Base-by-base conservation (phyloP, 345 rosid species). In the Citrus medica region DNA sequence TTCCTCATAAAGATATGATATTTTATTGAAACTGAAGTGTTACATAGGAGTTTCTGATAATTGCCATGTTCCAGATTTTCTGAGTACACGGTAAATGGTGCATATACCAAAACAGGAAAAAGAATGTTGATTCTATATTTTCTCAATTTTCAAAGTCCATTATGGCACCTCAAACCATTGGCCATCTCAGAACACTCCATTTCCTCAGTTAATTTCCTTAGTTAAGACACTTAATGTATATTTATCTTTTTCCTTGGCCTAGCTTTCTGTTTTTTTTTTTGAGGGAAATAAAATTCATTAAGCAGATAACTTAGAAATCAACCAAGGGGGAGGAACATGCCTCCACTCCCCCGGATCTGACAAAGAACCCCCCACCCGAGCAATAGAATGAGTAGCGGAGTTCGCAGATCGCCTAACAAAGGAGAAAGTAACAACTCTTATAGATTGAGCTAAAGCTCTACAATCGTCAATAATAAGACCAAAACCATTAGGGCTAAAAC, bases 21-120 rank as follows among this genome's bases (percentile, higher is more conserved):
- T 59, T 67, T 53, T 46, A 24, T 67, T 76, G 46, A 73, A 71
- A 69, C 42, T 22, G 70, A 38, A 64, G 65, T 35, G 67, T 16
- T 14, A 38, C n/a, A 24, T 27, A 7, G 46, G 55, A 24, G 28
- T 38, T n/a, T 73, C 35, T 59, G 37, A 30, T 21, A n/a, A 59
- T 59, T 35, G 63, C 67, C 38, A 58, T 13, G 10, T 14, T 58
- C 17, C 21, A 33, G 30, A 33, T 51, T 55, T 12, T 9, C 10
- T 48, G 32, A 12, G 55, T 51, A 17, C 51, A 28, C 4, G 3
- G 42, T 71, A 48, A 48, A 51, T 71, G 12, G 28, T 12, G 8
- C 68, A 53, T 53, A n/a, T 30, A 7, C 62, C 62, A 28, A 51
- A 71, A 71, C 12, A 5, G 38, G 22, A 71, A 30, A 19, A 27